Evolutionary conservation across 495 filamentous ascomycete genomes (phyloP).

Genomic region (Aspergillus ostianus): DNA sequence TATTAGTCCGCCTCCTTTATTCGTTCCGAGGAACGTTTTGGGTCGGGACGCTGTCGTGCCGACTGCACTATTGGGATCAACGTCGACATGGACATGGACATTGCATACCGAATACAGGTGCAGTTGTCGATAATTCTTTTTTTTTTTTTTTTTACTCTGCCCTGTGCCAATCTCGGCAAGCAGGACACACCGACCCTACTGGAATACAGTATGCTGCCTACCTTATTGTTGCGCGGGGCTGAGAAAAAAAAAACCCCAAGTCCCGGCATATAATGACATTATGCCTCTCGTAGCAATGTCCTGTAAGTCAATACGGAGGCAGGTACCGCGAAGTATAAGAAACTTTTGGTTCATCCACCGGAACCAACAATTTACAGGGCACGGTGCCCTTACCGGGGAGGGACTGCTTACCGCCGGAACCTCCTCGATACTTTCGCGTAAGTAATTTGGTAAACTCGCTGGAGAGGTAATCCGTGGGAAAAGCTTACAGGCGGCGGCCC

Average conservation of each 20-base stretch:
- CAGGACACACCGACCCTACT: not conserved
- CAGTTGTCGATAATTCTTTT: slow-evolving; percentile 2
- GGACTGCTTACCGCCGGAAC: no score
- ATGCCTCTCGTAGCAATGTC: not conserved
- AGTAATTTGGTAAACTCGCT: not conserved
- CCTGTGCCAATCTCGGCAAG: not conserved
- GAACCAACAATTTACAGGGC: not conserved
- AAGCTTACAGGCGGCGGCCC: slow-evolving; percentile 7
- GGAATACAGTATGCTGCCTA: no score
- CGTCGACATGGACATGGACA: slow-evolving; percentile 1
- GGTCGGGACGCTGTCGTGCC: slow-evolving; percentile 2
- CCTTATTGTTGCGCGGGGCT: not conserved
- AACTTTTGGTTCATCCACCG: not conserved
- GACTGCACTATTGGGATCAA: not conserved
- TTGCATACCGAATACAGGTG: slow-evolving; percentile 6
- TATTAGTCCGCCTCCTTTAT: slow-evolving; percentile 1
- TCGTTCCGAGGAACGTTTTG: slow-evolving; percentile 4
- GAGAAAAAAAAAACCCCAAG: not conserved
- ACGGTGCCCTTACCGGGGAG: no score
- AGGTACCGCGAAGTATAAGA: not conserved
- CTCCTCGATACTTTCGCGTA: not conserved
- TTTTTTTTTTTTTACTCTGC: no score
- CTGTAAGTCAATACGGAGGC: not conserved
- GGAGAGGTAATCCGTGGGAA: slow-evolving; percentile 11
- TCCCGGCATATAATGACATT: not conserved